Percentiles rank a stretch among this genome's conserved stretches.
These are phyloP conservation scores for Starmerella potacharoeniae DNA, from an alignment of 805 yeast species.

Conservation along the genomic window DNA sequence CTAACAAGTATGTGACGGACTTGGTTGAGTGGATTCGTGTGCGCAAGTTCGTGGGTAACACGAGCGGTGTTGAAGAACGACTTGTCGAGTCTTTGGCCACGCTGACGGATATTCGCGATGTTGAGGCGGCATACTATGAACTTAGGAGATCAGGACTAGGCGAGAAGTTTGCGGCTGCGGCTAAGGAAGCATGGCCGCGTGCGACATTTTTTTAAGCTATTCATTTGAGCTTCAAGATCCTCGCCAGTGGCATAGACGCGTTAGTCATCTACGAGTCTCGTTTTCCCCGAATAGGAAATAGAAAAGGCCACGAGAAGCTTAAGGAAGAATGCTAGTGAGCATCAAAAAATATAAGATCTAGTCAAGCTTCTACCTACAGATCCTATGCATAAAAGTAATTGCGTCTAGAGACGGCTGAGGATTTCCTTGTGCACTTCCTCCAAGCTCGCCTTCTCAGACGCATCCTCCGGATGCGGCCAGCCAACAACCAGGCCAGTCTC, in stretches of 20 bases:
- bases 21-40: constrained; percentile 24
- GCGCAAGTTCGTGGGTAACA: constrained; percentile 15
- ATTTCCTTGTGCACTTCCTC: constrained; percentile 56
- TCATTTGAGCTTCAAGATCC: background rate
- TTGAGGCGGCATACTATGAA: constrained; percentile 10
- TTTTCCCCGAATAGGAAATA: background rate
- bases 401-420: constrained; percentile 8
- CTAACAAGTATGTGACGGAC: constrained; percentile 21
- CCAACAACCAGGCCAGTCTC: constrained; percentile 74
- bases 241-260: background rate
- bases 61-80: constrained; percentile 16
- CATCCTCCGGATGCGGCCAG: constrained; percentile 85
- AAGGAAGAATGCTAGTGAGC: background rate
- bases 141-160: constrained; percentile 14
- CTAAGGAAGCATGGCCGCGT: constrained; percentile 17
- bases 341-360: too few relatives aligned
- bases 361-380: background rate
- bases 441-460: constrained; percentile 41
- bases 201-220: constrained; percentile 7
- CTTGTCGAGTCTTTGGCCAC: constrained; percentile 4
- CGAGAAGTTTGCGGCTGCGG: constrained; percentile 10
- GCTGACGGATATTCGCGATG: constrained; percentile 1
- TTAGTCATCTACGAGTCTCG: background rate
- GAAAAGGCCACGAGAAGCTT: background rate
- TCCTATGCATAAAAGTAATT: background rate